A percentile compares a stretch with the other conserved stretches of the same genome.
Evolutionary conservation across 805 yeast species (phyloP).

Genomic region (Debaryomyces maramus): DNA sequence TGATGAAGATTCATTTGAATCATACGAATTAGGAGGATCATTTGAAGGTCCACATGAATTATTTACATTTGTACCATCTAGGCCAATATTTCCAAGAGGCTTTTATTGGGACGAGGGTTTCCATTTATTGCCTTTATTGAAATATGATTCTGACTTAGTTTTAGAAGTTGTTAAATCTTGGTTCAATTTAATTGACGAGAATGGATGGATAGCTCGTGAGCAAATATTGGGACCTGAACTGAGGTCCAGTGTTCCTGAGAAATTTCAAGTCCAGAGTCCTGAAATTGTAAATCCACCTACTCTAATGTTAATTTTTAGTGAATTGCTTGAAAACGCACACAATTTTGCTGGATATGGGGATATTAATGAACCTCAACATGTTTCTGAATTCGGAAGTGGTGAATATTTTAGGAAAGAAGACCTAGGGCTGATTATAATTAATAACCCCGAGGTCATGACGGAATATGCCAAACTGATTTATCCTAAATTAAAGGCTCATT

Average conservation of each 20-base stretch:
- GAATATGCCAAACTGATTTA: constrained; percentile 65
- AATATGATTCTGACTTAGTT: constrained; percentile 80
- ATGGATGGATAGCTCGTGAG: constrained; percentile 97
- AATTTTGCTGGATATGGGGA: constrained; percentile 18
- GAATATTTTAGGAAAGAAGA: constrained; percentile 16
- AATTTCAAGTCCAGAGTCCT: constrained; percentile 84
- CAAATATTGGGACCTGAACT: constrained; percentile 92
- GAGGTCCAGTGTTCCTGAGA: constrained; percentile 79
- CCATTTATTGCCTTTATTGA: constrained; percentile 77
- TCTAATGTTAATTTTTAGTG: constrained; percentile 68
- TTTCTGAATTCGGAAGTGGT: constrained; percentile 17
- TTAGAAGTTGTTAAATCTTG: constrained; percentile 82
- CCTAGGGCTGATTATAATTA: constrained; percentile 53
- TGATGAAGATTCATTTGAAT: constrained; percentile 69
- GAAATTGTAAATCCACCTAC: constrained; percentile 96
- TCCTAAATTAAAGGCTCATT: constrained; percentile 75
- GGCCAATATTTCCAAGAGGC: constrained; percentile 95
- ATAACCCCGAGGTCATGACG: constrained; percentile 57
- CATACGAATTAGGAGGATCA: constrained; percentile 50
- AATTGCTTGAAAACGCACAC: constrained; percentile 42
- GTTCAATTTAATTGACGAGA: constrained; percentile 81
- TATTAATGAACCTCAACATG: constrained; percentile 29
- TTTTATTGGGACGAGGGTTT: constrained; percentile 99
- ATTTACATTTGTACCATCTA: constrained; percentile 83
- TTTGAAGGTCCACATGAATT: constrained; percentile 76